Conservation (phyloP, 805 yeast species). For the Metschnikowia aberdeeniae region DNA sequence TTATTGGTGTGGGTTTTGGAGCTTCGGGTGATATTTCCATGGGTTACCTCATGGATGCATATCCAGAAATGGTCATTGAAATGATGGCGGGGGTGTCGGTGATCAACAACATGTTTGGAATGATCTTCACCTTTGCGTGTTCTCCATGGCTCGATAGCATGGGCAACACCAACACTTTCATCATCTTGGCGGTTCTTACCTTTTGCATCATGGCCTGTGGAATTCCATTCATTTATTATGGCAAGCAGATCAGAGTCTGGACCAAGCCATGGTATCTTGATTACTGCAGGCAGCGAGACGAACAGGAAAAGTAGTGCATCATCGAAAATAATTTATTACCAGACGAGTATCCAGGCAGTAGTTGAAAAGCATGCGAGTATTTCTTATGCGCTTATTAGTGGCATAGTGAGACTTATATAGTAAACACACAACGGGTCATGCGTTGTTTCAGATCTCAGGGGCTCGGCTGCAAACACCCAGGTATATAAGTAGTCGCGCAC, state of each 20-base stretch:
- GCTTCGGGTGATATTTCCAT: constrained; percentile 68
- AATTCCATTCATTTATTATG: constrained; percentile 56
- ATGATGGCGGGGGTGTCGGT: constrained; percentile 68
- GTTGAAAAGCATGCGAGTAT: too few relatives aligned
- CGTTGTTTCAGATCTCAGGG: constrained; percentile 1
- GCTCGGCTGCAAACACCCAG: background rate
- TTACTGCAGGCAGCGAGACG: constrained; percentile 15
- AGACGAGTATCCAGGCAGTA: too few relatives aligned
- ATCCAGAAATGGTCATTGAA: constrained; percentile 66
- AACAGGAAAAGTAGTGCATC: constrained; percentile 4
- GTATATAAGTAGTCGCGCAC: too few relatives aligned
- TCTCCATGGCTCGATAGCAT: constrained; percentile 55
- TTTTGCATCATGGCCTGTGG: constrained; percentile 54
- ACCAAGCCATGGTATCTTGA: constrained; percentile 49
- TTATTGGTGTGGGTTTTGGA: constrained; percentile 67
- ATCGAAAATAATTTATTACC: background rate
- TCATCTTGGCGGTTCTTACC: constrained; percentile 57
- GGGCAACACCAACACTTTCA: constrained; percentile 57
- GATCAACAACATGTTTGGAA: constrained; percentile 61
- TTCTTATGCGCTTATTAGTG: too few relatives aligned
- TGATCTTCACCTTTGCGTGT: constrained; percentile 64
- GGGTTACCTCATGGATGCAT: constrained; percentile 63
- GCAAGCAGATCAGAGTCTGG: constrained; percentile 55
- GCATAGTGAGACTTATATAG: background rate
- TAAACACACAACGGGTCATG: too few relatives aligned